These are phyloP conservation scores for Santalum album DNA, from an alignment of 164 flowering plant genomes.

Conservation along the genomic window DNA sequence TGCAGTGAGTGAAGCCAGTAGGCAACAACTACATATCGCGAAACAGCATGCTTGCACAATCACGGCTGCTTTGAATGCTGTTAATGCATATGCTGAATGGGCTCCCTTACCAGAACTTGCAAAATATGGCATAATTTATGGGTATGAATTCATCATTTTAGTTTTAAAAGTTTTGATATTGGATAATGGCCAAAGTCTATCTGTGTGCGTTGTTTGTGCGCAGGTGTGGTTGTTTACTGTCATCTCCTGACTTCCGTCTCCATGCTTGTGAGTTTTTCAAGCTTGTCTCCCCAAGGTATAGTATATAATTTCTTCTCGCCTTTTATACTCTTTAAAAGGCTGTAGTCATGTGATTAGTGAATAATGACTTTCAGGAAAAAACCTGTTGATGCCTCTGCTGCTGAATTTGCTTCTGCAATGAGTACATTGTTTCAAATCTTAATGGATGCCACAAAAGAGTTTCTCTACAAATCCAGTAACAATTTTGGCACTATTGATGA, in stretches of 20 bases:
- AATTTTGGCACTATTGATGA: slow-evolving; percentile 42
- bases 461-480: slow-evolving; percentile 40
- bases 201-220: slow-evolving; percentile 2
- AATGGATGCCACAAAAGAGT: slow-evolving; percentile 66
- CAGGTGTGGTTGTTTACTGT: slow-evolving; percentile 84
- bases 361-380: slow-evolving; percentile 57
- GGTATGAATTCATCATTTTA: slow-evolving; percentile 40
- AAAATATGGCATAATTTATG: slow-evolving; percentile 72
- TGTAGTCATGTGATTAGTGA: slow-evolving; percentile 12
- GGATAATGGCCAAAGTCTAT: neutral
- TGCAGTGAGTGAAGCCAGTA: slow-evolving; percentile 70
- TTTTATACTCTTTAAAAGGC: neutral
- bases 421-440: slow-evolving; percentile 56
- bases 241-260: slow-evolving; percentile 84
- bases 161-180: neutral
- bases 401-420: slow-evolving; percentile 82
- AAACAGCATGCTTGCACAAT: slow-evolving; percentile 89
- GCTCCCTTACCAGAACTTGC: slow-evolving; percentile 89
- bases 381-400: slow-evolving; percentile 56
- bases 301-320: neutral
- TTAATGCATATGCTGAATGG: slow-evolving; percentile 98
- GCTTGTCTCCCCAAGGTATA: slow-evolving; percentile 76
- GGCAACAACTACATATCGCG: slow-evolving; percentile 64
- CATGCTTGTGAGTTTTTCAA: slow-evolving; percentile 97
- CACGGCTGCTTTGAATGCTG: slow-evolving; percentile 74